Evolutionary conservation across 1,284 basidiomycete species (phyloP), one percentile per base, ranked within the genome.

Genomic region (Ustilago esculenta): DNA sequence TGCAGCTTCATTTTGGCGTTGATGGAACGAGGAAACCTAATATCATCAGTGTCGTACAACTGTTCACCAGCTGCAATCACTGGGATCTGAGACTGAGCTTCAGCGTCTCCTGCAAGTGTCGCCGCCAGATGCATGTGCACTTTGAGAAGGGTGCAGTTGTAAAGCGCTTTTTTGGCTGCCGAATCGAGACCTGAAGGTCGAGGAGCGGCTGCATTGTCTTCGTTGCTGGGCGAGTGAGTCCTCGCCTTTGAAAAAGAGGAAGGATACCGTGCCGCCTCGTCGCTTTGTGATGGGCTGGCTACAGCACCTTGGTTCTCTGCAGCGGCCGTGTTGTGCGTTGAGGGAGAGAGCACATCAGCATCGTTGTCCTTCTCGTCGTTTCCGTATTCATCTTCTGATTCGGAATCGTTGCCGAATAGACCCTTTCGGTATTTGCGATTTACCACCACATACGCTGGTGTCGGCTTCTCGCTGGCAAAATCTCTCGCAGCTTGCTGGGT

Each of bases 121-220:
- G 54, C 29, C 1, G 68, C 69, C 4, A 78, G 63, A 25, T 76
- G 75, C 23, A 67, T 56, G 49, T 78, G 74, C 3, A 76, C 67
- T 48, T 78, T 78, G 55, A 75, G 67, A 21, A 78, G 48, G 1
- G 76, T 78, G 52, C 75, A 75, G 14, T 69, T 65, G 57, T 78
- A 76, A 4, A 76, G 47, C 3, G 76, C 70, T n/a, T 65, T 66
- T 49, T 75, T 78, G 12, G 69, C 66, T 14, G 65, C 61, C 2
- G 72, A 58, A 34, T 72, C 64, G 21, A 78, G 64, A 4, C 76
- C 76, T 1, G 43, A 33, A 10, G 40, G 37, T 24, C 58, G 45
- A 21, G 27, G 27, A 20, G 43, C 12, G 4, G n/a, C 25, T 4
- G 41, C 30, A 4, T 43, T 15, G 21, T 15, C 36, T 0, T 61